Evolutionary conservation across 2,329 filamentous ascomycete species (phyloP).

Genomic region (Trichoderma koningiopsis): DNA sequence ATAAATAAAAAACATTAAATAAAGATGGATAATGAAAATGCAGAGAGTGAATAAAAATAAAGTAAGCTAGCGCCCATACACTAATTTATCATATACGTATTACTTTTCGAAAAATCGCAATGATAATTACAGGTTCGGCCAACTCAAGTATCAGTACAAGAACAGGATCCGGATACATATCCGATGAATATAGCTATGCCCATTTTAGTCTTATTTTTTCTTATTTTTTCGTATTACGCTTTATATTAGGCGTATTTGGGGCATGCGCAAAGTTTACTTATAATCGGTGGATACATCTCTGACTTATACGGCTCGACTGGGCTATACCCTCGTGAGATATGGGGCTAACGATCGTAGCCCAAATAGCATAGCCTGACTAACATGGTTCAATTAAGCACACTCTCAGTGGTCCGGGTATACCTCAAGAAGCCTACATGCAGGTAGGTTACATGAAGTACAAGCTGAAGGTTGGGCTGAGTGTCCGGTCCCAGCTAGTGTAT

Average conservation of each 20-base stretch:
- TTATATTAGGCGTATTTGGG: neutral
- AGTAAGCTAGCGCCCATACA: neutral
- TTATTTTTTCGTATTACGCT: neutral
- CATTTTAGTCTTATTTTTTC: neutral
- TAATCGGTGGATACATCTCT: neutral
- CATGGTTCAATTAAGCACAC: neutral
- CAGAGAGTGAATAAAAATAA: neutral
- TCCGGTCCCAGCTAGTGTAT: neutral
- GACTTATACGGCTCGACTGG: neutral
- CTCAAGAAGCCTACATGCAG: no score
- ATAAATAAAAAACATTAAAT: neutral
- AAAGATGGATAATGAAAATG: neutral
- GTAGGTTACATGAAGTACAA: neutral
- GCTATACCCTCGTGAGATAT: neutral
- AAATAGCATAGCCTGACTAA: neutral
- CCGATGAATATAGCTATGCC: neutral
- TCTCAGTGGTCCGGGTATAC: neutral
- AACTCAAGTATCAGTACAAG: neutral
- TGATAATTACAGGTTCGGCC: no score
- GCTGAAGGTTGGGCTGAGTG: neutral
- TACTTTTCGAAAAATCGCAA: neutral
- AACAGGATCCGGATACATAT: neutral
- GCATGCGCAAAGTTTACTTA: neutral
- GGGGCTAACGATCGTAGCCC: neutral
- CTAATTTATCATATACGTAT: neutral